Conservation (phyloP, 1,284 basidiomycete genomes). For the Schizophyllum amplum region DNA sequence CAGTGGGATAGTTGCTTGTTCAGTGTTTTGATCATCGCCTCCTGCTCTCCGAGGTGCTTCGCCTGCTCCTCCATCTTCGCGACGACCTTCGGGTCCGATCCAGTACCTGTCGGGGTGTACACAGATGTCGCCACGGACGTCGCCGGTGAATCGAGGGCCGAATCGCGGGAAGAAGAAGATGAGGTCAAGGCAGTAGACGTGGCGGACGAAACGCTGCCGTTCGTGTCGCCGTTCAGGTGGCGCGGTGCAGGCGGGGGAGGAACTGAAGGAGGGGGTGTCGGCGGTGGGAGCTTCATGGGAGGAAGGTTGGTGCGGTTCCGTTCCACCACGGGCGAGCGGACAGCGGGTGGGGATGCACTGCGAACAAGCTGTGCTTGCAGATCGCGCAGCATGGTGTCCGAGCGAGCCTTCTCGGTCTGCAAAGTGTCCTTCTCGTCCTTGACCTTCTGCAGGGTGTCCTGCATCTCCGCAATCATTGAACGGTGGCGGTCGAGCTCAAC, state of each 20-base stretch:
- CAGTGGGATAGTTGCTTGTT: conserved; percentile 89
- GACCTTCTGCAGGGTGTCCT: conserved; percentile 64
- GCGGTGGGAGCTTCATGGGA: conserved; percentile 74
- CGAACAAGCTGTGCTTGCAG: conserved; percentile 68
- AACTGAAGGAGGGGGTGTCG: conserved; percentile 80
- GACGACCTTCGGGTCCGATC: conserved; percentile 45
- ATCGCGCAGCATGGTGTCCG: conserved; percentile 62
- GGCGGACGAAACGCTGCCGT: conserved; percentile 44
- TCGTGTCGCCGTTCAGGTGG: conserved; percentile 36
- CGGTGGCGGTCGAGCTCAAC: conserved; percentile 73
- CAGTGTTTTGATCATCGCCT: conserved; percentile 85
- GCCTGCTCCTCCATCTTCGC: conserved; percentile 65
- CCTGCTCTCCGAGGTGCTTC: conserved; percentile 75
- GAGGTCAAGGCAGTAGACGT: conserved; percentile 36
- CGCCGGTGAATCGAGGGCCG: conserved; percentile 55
- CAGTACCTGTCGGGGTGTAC: conserved; percentile 23
- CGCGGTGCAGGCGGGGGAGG: conserved; percentile 80
- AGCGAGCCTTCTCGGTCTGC: conserved; percentile 61
- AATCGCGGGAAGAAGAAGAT: conserved; percentile 54
- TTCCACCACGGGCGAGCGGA: conserved; percentile 38
- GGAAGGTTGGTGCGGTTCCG: conserved; percentile 53
- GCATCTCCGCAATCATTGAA: conserved; percentile 64
- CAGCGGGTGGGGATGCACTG: conserved; percentile 42
- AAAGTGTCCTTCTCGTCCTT: conserved; percentile 77
- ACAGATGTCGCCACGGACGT: conserved; percentile 50